These are phyloP conservation scores for Trypanosoma mega DNA, from an alignment of 208 protist genomes.

Conservation along the genomic window DNA sequence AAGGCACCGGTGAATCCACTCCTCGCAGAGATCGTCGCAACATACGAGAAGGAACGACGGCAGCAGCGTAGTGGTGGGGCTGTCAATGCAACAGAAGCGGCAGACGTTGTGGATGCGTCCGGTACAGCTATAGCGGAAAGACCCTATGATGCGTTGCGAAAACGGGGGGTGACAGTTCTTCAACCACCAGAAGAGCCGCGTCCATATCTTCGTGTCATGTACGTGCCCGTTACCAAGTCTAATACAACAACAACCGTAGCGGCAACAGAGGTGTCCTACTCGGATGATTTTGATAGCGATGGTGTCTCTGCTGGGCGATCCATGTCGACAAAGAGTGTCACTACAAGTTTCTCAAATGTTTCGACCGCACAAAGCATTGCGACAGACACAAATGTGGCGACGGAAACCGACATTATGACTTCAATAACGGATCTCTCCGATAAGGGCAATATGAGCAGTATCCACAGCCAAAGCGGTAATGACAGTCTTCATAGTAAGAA, in stretches of 20 bases:
- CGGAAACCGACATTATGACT: not conserved
- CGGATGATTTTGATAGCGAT: constrained; percentile 17
- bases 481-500: not conserved
- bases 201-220: constrained; percentile 51
- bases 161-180: constrained; percentile 31
- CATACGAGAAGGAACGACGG: constrained; percentile 46
- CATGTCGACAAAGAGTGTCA: not conserved
- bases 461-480: not conserved
- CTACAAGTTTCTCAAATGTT: not conserved
- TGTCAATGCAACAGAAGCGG: not conserved
- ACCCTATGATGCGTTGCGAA: constrained; percentile 12
- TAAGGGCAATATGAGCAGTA: not conserved
- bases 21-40: constrained; percentile 43
- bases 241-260: not conserved
- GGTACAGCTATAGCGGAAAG: not conserved
- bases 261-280: constrained; percentile 12
- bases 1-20: constrained; percentile 10
- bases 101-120: not conserved
- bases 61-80: not conserved
- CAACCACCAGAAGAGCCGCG: constrained; percentile 34
- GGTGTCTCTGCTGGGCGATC: constrained; percentile 8
- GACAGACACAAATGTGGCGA: no score
- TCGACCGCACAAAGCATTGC: not conserved
- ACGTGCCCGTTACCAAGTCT: constrained; percentile 27
- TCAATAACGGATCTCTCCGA: no score